phyloP scores from a whole-genome alignment of 192 early-diverging fungal genomes.

The Backusella tuberculispora region DNA sequence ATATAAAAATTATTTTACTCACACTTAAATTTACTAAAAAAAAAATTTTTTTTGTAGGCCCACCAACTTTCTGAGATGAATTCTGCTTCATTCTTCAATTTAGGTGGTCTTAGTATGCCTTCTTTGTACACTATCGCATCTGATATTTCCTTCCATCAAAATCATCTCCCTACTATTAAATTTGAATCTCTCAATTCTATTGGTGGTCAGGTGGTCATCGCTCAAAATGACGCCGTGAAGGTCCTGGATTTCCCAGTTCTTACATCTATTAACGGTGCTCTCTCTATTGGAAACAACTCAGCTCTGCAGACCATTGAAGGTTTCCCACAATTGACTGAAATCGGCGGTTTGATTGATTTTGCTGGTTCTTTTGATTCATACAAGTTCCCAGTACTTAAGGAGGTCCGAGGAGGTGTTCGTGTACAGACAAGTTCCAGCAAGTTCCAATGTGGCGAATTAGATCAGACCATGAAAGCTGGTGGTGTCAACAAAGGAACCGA shows the following conservation, averaged over 20 bases:
- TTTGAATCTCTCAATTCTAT: constrained; percentile 49
- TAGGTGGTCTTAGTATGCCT: constrained; percentile 44
- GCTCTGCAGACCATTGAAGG: constrained; percentile 54
- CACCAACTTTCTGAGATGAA: constrained; percentile 52
- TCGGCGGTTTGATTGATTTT: constrained; percentile 60
- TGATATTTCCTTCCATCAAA: constrained; percentile 67
- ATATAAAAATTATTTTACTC: too few relatives aligned
- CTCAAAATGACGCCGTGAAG: constrained; percentile 58
- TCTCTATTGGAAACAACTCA: constrained; percentile 72
- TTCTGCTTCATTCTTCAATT: constrained; percentile 62
- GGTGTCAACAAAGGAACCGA: constrained; percentile 31
- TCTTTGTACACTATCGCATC: constrained; percentile 49
- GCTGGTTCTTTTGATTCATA: constrained; percentile 63
- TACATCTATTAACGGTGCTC: constrained; percentile 58
- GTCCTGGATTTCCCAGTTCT: constrained; percentile 59
- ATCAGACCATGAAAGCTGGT: constrained; percentile 21
- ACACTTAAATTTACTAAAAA: too few relatives aligned
- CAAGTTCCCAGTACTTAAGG: constrained; percentile 53
- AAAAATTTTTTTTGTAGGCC: constrained; percentile 23
- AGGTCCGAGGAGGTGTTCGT: constrained; percentile 64
- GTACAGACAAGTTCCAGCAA: constrained; percentile 58
- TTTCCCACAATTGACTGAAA: constrained; percentile 58
- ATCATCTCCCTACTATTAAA: constrained; percentile 52
- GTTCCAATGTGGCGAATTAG: constrained; percentile 49
- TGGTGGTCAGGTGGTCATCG: constrained; percentile 59